Evolutionary conservation across 495 filamentous ascomycete genomes (phyloP).

Genomic region (Parachaetomium inaequale): DNA sequence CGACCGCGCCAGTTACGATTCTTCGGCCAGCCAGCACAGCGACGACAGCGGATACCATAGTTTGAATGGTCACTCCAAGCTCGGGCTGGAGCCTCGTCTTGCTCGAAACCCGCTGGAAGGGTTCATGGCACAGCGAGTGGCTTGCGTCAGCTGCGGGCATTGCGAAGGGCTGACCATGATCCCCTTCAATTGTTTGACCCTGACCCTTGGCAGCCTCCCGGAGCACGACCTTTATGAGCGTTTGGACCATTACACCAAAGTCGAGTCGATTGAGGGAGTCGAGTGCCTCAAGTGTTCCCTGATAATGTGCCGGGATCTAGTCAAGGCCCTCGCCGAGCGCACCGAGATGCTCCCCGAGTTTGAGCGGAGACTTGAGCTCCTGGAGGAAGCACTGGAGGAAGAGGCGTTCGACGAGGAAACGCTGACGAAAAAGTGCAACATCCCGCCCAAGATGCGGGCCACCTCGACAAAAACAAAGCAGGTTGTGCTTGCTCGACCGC

Average conservation of each 20-base stretch:
- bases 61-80: constrained; percentile 25
- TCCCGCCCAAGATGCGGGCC: constrained; percentile 63
- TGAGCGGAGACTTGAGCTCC: constrained; percentile 52
- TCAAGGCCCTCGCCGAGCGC: constrained; percentile 39
- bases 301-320: constrained; percentile 40
- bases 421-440: constrained; percentile 66
- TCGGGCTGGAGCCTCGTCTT: constrained; percentile 21
- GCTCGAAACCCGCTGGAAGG: constrained; percentile 72
- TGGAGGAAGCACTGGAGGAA: constrained; percentile 67
- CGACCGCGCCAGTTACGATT: constrained; percentile 32
- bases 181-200: constrained; percentile 90
- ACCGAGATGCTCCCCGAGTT: constrained; percentile 27
- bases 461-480: constrained; percentile 83
- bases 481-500: constrained; percentile 75
- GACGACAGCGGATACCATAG: constrained; percentile 50
- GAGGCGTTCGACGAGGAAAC: constrained; percentile 78
- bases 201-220: constrained; percentile 60
- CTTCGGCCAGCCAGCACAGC: constrained; percentile 42
- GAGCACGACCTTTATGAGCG: constrained; percentile 69
- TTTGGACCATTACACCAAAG: constrained; percentile 75
- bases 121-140: constrained; percentile 81
- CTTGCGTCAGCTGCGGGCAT: constrained; percentile 79
- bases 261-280: constrained; percentile 82
- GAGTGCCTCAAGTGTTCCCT: constrained; percentile 92
- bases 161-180: constrained; percentile 83